Conservation (phyloP, 1,284 basidiomycete species). For the Tremellales sp. region DNA sequence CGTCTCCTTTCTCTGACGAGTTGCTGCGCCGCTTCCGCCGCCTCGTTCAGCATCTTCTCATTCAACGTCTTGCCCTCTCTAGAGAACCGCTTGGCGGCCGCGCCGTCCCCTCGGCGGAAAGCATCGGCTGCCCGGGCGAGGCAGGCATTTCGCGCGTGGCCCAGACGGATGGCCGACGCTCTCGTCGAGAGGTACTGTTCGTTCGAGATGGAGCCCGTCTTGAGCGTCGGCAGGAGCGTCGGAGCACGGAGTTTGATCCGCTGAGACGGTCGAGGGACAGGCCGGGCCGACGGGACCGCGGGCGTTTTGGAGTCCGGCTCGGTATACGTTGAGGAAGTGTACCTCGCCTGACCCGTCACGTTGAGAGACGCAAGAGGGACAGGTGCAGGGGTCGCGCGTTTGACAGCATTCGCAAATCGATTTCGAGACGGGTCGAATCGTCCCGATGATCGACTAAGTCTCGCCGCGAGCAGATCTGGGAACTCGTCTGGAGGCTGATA, state of each 20-base stretch:
- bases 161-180: constrained; percentile 77
- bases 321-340: constrained; percentile 17
- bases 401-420: constrained; percentile 62
- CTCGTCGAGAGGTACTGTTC: constrained; percentile 83
- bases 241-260: constrained; percentile 78
- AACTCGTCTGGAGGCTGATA: constrained; percentile 68
- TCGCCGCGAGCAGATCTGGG: constrained; percentile 57
- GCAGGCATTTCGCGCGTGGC: constrained; percentile 88
- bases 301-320: constrained; percentile 51
- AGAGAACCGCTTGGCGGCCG: constrained; percentile 87
- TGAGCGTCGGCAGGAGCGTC: constrained; percentile 77
- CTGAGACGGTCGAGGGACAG: constrained; percentile 72
- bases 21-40: constrained; percentile 68
- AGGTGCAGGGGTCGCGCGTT: constrained; percentile 36
- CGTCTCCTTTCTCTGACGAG: constrained; percentile 76
- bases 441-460: constrained; percentile 43
- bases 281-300: constrained; percentile 20
- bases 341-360: constrained; percentile 18
- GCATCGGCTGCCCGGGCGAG: constrained; percentile 93
- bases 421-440: constrained; percentile 70
- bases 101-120: constrained; percentile 89
- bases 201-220: constrained; percentile 74
- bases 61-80: constrained; percentile 91
- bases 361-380: constrained; percentile 19
- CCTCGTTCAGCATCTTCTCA: constrained; percentile 79